Evolutionary conservation across 2,329 filamentous ascomycete genomes (phyloP), one percentile per base, ranked within the genome.

Genomic region (Trichoderma sp.): DNA sequence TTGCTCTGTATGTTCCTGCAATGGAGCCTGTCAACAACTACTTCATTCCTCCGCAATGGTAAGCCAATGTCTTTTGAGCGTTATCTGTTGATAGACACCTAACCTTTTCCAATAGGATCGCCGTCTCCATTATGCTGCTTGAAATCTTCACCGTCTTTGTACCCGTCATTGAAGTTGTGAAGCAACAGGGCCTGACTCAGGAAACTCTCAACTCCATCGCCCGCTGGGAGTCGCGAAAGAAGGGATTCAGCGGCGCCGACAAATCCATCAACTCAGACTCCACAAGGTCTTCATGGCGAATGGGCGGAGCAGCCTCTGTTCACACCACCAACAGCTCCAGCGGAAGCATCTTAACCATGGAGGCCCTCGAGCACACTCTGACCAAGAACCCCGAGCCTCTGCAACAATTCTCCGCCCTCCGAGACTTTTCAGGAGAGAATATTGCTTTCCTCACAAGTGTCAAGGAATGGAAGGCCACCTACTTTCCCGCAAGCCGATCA

Each of bases 361-460:
- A 83, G 35, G 86, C 88, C 0, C 82, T 91, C 7, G 88, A 91
- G 70, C 82, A 85, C 70, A 85, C 86, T 14, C 80, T 91, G 0
- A 79, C 83, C 56, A 81, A 83, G 71, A 88, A 89, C 74, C 85
- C 87, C 0, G 80, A 83, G 7, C 85, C 86, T 0, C 81, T 91
- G 0, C 86, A 88, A 66, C 79, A 86, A 68, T 91, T 89, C 75
- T 88, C 89, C 0, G 88, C 88, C 0, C 81, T 85, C 2, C 83
- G 85, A 56, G 89, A 91, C 72, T 90, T 91, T 75, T 90, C 88
- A 0, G 88, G 88, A 7, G 89, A 91, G 77, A 91, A 91, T 75
- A 88, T 91, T 72, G 85, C 89, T 58, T 92, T 92, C 76, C 78
- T 92, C 5, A 86, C 84, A 10, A 81, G 83, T 52, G 84, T 91